Conservation (phyloP, 345 rosid species). For the Citrus hindsii region DNA sequence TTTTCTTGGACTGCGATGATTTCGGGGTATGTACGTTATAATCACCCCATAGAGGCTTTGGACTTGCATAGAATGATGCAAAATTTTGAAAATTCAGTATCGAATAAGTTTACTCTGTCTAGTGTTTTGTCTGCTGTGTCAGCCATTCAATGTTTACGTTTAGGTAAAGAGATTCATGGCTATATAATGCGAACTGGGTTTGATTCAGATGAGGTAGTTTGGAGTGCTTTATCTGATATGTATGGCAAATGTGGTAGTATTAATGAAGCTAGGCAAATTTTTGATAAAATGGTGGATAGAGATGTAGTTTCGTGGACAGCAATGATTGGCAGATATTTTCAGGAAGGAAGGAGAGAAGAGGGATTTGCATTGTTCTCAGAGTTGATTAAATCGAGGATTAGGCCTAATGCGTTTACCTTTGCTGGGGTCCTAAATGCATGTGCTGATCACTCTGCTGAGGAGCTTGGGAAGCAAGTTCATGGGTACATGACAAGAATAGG, state of each 20-base stretch:
- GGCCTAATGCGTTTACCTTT: constrained; percentile 79
- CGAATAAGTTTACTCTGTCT: constrained; percentile 61
- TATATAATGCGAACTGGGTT: constrained; percentile 57
- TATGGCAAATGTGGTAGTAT: constrained; percentile 87
- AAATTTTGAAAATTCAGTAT: constrained; percentile 20
- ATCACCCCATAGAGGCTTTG: constrained; percentile 55
- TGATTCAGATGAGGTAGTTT: constrained; percentile 82
- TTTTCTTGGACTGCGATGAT: constrained; percentile 93
- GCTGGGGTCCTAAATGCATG: constrained; percentile 77
- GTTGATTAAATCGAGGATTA: constrained; percentile 47
- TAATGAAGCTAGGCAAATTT: constrained; percentile 65
- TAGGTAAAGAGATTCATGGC: constrained; percentile 83
- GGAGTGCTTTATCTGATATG: constrained; percentile 87
- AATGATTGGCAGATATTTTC: constrained; percentile 77
- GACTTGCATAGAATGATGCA: constrained; percentile 53
- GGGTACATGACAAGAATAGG: constrained; percentile 69
- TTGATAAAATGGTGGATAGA: constrained; percentile 56
- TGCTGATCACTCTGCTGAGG: constrained; percentile 59
- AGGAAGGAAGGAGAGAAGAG: constrained; percentile 53
- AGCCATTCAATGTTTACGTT: constrained; percentile 42
- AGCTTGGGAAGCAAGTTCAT: constrained; percentile 75
- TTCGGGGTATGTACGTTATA: constrained; percentile 58
- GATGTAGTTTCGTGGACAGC: constrained; percentile 89
- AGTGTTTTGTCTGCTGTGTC: constrained; percentile 78
- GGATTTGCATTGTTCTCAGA: constrained; percentile 63